phyloP scores from a whole-genome alignment of 2,329 filamentous ascomycete species.

The Xylaria arbuscula region DNA sequence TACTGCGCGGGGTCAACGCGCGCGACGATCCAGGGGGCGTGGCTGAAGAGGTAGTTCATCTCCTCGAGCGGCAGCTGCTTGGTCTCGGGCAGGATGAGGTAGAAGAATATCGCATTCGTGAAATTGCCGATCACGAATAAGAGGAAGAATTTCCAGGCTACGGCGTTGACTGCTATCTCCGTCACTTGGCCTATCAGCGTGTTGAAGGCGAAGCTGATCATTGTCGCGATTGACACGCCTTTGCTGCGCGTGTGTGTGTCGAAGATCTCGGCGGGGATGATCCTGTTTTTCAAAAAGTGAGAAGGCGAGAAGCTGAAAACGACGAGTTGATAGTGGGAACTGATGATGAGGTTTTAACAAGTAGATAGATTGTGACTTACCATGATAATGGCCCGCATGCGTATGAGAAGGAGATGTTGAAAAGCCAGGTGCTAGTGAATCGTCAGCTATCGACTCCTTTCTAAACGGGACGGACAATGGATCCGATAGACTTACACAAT shows the following conservation, averaged over 20 bases:
- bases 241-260: conserved; percentile 80
- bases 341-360: background rate
- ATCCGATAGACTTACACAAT: conserved; percentile 55
- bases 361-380: conserved; percentile 34
- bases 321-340: background rate
- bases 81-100: conserved; percentile 72
- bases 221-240: conserved; percentile 79
- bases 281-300: conserved; percentile 48
- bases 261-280: conserved; percentile 78
- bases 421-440: conserved; percentile 73
- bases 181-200: conserved; percentile 61
- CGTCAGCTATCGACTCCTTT: conserved; percentile 2
- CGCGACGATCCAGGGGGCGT: conserved; percentile 72
- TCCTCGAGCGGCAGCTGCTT: conserved; percentile 71
- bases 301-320: conserved; percentile 40
- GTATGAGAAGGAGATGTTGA: conserved; percentile 80
- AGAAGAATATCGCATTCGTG: conserved; percentile 62
- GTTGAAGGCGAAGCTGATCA: conserved; percentile 78
- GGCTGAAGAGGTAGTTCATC: conserved; percentile 72
- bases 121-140: conserved; percentile 75
- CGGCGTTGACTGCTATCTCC: conserved; percentile 60
- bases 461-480: background rate
- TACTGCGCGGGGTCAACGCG: conserved; percentile 65
- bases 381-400: conserved; percentile 74
- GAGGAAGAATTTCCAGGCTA: conserved; percentile 68